Percentiles rank a stretch among this genome's conserved stretches.
Evolutionary conservation across 768 basidiomycete genomes (phyloP).

Genomic region (Suillus lakei): DNA sequence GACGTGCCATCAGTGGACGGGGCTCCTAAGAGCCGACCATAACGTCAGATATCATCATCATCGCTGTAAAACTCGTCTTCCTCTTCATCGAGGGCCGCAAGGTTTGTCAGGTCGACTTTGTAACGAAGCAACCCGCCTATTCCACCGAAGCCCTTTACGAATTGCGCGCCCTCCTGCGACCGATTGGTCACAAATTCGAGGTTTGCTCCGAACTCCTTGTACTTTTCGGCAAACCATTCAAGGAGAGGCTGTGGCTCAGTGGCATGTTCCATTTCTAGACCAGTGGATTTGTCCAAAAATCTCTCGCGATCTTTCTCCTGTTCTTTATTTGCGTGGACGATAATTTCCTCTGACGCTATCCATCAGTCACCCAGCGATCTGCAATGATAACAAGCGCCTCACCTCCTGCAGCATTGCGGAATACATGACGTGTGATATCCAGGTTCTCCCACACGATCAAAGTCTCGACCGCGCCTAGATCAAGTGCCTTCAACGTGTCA

Average conservation of each 20-base stretch:
- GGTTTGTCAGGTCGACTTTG: conserved; percentile 94
- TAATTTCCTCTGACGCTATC: conserved; percentile 68
- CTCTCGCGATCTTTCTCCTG: conserved; percentile 93
- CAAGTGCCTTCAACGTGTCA: conserved; percentile 94
- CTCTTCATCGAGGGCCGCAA: conserved; percentile 75
- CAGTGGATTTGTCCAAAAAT: conserved; percentile 94
- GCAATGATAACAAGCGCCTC: conserved; percentile 19
- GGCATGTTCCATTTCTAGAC: conserved; percentile 92
- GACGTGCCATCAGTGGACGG: conserved; percentile 65
- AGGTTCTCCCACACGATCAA: conserved; percentile 99
- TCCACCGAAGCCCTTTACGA: conserved; percentile 98
- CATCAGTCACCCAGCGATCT: background rate
- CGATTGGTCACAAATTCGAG: conserved; percentile 96
- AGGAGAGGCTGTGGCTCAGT: conserved; percentile 84
- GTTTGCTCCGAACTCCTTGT: conserved; percentile 95
- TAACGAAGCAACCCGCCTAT: conserved; percentile 95
- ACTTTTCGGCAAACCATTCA: conserved; percentile 99
- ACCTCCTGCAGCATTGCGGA: conserved; percentile 94
- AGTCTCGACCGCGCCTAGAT: conserved; percentile 96
- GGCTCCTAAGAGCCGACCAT: conserved; percentile 87
- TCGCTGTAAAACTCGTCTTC: conserved; percentile 86
- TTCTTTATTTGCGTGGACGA: conserved; percentile 79
- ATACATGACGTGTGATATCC: conserved; percentile 84
- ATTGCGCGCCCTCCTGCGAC: conserved; percentile 97
- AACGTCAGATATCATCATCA: conserved; percentile 82